Percentiles rank a stretch among this genome's conserved stretches.
These are phyloP conservation scores for Ambrosiella xylebori DNA, from an alignment of 2,329 filamentous ascomycete genomes.

Conservation along the genomic window DNA sequence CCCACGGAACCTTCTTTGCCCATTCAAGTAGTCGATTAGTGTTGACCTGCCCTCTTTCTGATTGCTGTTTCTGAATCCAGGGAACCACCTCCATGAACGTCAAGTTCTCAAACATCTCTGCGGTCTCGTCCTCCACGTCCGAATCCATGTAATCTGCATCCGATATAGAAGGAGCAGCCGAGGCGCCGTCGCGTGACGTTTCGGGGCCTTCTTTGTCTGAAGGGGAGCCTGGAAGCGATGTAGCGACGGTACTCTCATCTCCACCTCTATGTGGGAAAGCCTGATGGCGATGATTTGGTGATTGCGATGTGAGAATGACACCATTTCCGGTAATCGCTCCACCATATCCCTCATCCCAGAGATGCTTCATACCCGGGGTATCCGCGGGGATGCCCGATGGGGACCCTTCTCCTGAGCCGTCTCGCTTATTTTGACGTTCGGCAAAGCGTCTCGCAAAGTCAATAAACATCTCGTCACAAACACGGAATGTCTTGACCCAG, in stretches of 20 bases:
- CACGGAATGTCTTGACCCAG: constrained; percentile 35
- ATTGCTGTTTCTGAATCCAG: constrained; percentile 5
- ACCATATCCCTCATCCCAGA: constrained; percentile 15
- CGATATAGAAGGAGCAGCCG: background rate
- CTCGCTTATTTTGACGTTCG: constrained; percentile 16
- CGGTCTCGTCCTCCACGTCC: background rate
- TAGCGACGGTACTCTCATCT: background rate
- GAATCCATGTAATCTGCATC: background rate
- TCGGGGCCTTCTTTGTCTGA: constrained; percentile 9
- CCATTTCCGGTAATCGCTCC: constrained; percentile 28
- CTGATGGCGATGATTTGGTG: constrained; percentile 3
- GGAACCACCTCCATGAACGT: constrained; percentile 5
- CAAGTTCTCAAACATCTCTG: background rate
- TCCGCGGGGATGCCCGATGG: constrained; percentile 22
- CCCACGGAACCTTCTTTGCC: constrained; percentile 9
- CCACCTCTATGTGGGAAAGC: background rate
- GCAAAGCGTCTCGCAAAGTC: constrained; percentile 24
- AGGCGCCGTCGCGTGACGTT: constrained; percentile 2
- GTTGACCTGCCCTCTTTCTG: constrained; percentile 1
- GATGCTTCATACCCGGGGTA: constrained; percentile 10
- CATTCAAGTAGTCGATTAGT: constrained; percentile 3
- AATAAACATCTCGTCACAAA: constrained; percentile 36
- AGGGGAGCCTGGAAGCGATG: constrained; percentile 1
- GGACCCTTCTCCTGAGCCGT: constrained; percentile 15
- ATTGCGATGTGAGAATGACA: constrained; percentile 18